Evolutionary conservation across 1,284 basidiomycete genomes (phyloP).

Genomic region (Singerocomus rubriflavus): DNA sequence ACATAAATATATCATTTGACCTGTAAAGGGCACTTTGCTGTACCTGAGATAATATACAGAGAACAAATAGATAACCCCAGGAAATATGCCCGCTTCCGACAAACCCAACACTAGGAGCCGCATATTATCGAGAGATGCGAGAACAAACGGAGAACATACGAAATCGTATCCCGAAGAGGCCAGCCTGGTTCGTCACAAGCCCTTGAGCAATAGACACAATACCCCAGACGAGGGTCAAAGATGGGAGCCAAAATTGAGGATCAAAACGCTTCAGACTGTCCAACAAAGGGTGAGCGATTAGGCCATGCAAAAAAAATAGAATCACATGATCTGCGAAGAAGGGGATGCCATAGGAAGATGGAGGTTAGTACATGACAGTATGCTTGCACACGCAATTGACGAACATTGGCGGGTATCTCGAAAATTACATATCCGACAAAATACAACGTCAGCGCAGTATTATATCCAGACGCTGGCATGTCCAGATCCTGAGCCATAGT

Average conservation of each 20-base stretch:
- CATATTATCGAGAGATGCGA: background rate
- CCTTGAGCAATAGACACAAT: conserved; percentile 59
- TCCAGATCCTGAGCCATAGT: conserved; percentile 41
- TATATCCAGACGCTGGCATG: conserved; percentile 50
- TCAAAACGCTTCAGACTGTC: conserved; percentile 53
- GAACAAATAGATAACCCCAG: conserved; percentile 60
- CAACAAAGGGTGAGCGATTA: conserved; percentile 4
- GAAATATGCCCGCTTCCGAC: conserved; percentile 58
- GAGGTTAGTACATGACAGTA: background rate
- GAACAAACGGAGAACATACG: conserved; percentile 31
- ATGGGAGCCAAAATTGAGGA: conserved; percentile 59
- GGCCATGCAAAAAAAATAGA: background rate
- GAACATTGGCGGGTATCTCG: conserved; percentile 67
- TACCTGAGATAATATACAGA: conserved; percentile 58
- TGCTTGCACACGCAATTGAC: conserved; percentile 19
- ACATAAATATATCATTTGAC: background rate
- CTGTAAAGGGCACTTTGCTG: background rate
- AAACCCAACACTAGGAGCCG: conserved; percentile 46
- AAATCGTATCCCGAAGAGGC: conserved; percentile 55
- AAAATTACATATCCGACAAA: conserved; percentile 68
- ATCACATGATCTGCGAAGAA: conserved; percentile 40
- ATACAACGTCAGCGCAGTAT: conserved; percentile 59
- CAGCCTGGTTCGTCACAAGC: conserved; percentile 53
- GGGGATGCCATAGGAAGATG: background rate
- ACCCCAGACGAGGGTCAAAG: conserved; percentile 57